Conservation (phyloP, 1,139 yeast species). For the Taphrina deformans region DNA sequence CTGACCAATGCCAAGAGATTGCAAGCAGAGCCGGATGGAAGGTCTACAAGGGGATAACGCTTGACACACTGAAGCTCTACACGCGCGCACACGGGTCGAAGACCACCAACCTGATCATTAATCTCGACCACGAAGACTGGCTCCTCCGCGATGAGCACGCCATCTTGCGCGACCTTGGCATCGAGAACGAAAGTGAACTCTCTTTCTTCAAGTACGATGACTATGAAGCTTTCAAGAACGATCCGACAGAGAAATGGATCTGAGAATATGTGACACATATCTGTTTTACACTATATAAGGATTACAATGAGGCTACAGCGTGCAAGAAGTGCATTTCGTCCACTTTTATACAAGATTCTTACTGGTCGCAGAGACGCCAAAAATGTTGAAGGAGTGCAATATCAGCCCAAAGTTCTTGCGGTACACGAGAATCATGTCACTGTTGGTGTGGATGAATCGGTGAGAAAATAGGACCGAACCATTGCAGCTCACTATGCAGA, state of each 20-base stretch:
- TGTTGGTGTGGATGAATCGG: neutral
- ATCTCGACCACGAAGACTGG: slow-evolving; percentile 79
- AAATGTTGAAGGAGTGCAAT: no score
- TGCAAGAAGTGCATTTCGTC: no score
- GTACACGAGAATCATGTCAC: neutral
- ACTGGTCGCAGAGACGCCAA: no score
- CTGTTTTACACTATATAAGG: neutral
- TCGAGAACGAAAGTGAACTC: slow-evolving; percentile 82
- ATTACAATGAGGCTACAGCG: neutral
- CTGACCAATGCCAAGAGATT: slow-evolving; percentile 52
- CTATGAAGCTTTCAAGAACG: slow-evolving; percentile 65
- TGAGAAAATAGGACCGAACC: neutral
- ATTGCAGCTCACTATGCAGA: neutral
- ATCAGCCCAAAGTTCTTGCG: no score
- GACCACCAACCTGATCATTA: slow-evolving; percentile 87
- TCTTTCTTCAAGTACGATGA: slow-evolving; percentile 70
- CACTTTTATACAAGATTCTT: no score
- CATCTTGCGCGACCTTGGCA: slow-evolving; percentile 46
- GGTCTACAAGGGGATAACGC: slow-evolving; percentile 14
- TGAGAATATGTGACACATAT: neutral
- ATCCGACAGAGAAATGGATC: slow-evolving; percentile 89
- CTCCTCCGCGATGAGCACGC: slow-evolving; percentile 53
- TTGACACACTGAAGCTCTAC: slow-evolving; percentile 62
- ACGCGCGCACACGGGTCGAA: slow-evolving; percentile 86
- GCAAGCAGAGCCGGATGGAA: slow-evolving; percentile 21